Evolutionary conservation across 805 yeast genomes (phyloP), one percentile per base, ranked within the genome.

Genomic region (Kodamaea fukazawae): DNA sequence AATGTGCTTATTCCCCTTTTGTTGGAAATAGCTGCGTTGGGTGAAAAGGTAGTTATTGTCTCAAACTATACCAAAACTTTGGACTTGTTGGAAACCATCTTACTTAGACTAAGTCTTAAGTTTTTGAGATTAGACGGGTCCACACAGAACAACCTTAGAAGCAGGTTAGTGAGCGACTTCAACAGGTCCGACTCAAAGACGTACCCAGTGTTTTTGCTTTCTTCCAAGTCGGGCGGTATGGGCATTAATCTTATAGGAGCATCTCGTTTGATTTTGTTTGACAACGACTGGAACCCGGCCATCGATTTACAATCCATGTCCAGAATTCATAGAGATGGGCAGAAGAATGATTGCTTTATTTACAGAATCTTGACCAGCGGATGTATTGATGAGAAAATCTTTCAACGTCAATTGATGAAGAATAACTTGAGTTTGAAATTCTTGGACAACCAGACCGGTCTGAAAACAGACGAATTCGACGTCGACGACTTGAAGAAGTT

Each of bases 221-320:
- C 96, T 3, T 84, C 96, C 0, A 87, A 89, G 58, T 81, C 96
- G 3, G 99, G 99, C 3, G 99, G 99, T 0, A 81, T 85, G 44
- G 99, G 99, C 0, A 67, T 93, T 30, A 93, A 93, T 54, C 66
- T 93, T 25, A 75, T 86, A 25, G 99, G 98, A 0, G 99, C 95
- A 0, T 86, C 95, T 0, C 65, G 98, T 18, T 63, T 93, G 29
- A 73, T 93, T 4, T 63, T 93, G 15, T 84, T 86, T 54, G 99
- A 93, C 57, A 87, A 93, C 47, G 98, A 93, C 55, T 93, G 99
- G 99, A 93, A 93, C 48, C 99, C 99, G 0, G 79, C 96, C 0
- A 73, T 83, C 9, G 99, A 93, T 55, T 59, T 85, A 25, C 99
- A 93, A 58, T 96, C 97, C 0, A 86, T 91, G 95, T 96, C 97